Evolutionary conservation across 2,329 filamentous ascomycete species (phyloP), one percentile per base, ranked within the genome.

Genomic region (Chaetomium sp.): DNA sequence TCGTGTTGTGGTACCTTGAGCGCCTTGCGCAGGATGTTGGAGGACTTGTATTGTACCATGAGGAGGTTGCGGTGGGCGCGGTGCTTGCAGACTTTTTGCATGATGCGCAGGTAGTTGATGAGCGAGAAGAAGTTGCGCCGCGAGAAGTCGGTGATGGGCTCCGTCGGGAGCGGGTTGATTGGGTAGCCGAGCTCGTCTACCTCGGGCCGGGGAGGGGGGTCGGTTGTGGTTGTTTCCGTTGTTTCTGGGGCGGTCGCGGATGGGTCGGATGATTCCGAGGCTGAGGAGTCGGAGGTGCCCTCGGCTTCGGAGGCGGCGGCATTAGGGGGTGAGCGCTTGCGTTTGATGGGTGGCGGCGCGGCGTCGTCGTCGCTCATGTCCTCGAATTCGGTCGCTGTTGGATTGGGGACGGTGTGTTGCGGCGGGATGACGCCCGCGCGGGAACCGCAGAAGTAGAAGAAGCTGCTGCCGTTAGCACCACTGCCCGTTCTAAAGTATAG

Each of bases 81-180:
- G 78, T 91, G 86, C 72, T 96, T 96, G 79, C 93, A 97, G 65
- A 98, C 90, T 79, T 99, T 99, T 74, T 99, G 95, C 86, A 99
- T 91, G 65, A 97, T 89, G 69, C 96, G 92, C 23, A 99, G 83
- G 77, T 96, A 94, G 78, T 97, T 98, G 81, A 97, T 97, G 53
- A 91, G 87, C 1, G 92, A 91, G 81, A 96, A 97, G 81, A 98
- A 96, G 76, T 96, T 96, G 71, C 95, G 91, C 78, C 92, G 92
- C 13, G 92, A 96, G 79, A 93, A 98, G 72, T 89, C 88, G 1
- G 92, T 97, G 68, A 98, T 93, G 33, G 92, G 92, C 66, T 89
- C 85, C 1, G 83, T 78, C 0, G 92, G 91, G 8, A 90, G 81
- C 2, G 89, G 85, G 65, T 85, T 85, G 63, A 89, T 85, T 0